These are phyloP conservation scores for Ogataea trehaloabstinens DNA, from an alignment of 805 yeast species.

Conservation along the genomic window DNA sequence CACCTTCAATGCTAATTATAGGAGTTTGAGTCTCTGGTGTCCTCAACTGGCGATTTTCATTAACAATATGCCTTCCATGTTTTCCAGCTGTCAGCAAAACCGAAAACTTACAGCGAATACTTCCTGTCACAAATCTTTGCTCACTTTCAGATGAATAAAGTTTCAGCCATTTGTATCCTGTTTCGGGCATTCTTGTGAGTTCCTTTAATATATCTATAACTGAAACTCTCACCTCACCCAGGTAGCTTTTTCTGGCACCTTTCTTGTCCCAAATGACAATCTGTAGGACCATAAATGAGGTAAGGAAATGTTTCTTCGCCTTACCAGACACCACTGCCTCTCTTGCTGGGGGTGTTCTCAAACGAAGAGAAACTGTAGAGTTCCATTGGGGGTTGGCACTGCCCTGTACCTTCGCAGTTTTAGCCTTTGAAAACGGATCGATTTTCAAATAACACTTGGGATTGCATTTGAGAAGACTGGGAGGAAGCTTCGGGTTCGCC, in stretches of 20 bases:
- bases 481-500: slow-evolving; percentile 4
- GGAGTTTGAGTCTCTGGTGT: neutral
- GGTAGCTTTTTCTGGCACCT: slow-evolving; percentile 20
- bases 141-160: slow-evolving; percentile 24
- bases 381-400: slow-evolving; percentile 21
- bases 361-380: slow-evolving; percentile 11
- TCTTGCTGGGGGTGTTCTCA: slow-evolving; percentile 17
- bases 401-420: slow-evolving; percentile 15
- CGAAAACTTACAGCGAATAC: slow-evolving; percentile 22
- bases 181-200: slow-evolving; percentile 10
- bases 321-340: slow-evolving; percentile 3
- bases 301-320: slow-evolving; percentile 7
- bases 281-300: slow-evolving; percentile 15
- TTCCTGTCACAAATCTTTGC: slow-evolving; percentile 28
- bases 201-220: slow-evolving; percentile 21
- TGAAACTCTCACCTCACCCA: slow-evolving; percentile 30
- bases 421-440: slow-evolving; percentile 13
- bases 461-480: slow-evolving; percentile 13
- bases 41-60: too few relatives aligned
- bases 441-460: slow-evolving; percentile 21
- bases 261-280: slow-evolving; percentile 22
- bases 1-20: neutral
- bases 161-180: slow-evolving; percentile 20
- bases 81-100: slow-evolving; percentile 5
- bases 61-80: neutral